Evolutionary conservation across 257 asterid species (phyloP), one percentile per base, ranked within the genome.

Genomic region (Penstemon newberryi): DNA sequence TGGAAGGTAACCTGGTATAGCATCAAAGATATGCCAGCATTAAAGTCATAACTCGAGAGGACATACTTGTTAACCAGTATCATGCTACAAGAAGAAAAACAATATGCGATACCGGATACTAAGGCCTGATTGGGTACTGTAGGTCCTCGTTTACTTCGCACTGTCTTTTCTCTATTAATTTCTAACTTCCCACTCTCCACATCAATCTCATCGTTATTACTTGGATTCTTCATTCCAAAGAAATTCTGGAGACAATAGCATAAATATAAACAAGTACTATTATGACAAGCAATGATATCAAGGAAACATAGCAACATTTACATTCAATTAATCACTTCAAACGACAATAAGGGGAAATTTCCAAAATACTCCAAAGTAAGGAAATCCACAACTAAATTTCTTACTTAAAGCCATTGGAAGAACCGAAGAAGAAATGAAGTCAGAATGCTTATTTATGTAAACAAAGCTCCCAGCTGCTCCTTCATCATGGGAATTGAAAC

Each of bases 11-110:
- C 98, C 98, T 92, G 98, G 77, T 87, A 92, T 65, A 92, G 83
- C 98, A 92, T 92, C 96, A 92, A 81, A 63, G 89, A 87, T 77
- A 92, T 89, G 68, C 91, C 96, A n/a, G 96, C 96, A 67, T 82
- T 87, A 69, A 92, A 89, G 84, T 78, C 81, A 76, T 89, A 92
- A 81, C 95, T 82, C 76, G 98, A 89, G 73, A 91, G 96, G 61
- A 91, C 95, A 79, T 72, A 91, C 81, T 91, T 92, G 86, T 92
- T 92, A 70, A 87, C 95, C 71, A 92, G 78, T 79, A 92, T 92
- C 98, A 92, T 92, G 74, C 96, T 71, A 72, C 96, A 87, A 19
- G 98, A 92, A 68, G 96, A 89, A 53, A 92, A 61, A 79, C 98
- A 92, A 78, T 89, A 92, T 8, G 96, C 85, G 5, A 89, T 66